Base-by-base conservation (phyloP, 1,284 basidiomycete genomes). In the Vanrija sp. region DNA sequence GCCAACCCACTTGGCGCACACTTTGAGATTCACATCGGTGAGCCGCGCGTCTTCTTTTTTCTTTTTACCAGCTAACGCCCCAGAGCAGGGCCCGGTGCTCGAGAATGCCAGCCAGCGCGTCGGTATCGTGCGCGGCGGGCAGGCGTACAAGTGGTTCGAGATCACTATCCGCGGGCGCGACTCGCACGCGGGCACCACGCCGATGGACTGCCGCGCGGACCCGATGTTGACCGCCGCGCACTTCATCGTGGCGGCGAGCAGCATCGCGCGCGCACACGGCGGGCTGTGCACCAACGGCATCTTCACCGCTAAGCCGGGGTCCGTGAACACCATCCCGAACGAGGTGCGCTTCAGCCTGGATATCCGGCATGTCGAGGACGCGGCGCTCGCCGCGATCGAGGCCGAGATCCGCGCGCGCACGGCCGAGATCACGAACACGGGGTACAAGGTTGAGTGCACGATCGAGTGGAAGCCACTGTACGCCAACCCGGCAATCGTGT, bases 21-120 rank as follows among this genome's bases (percentile, higher is more conserved):
- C 52, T 70, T 69, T 52, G 68, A 70, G 60, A 46, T 69, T 16
- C 67, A 70, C 57, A 70, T 70, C 34, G 34, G 38, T 39, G 23
- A 16, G 34, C n/a, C 21, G 10, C 34, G 9, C 34, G 26, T 10
- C 9, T 12, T 1, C 12, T 34, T 12, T 14, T 10, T 2, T 12
- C 2, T 2, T 34, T 12, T 14, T 2, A 12, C 6, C 16, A 14
- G 43, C 21, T 18, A 1, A 43, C 10, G 8, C 7, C 18, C 1
- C n/a, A 21, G 68, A 70, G 55, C 68, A 70, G 47, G 68, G 67
- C 15, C 68, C 67, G 4, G 62, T 70, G 7, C 58, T 70, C 29
- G 62, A 65, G 53, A 42, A 39, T 7, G 55, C 51, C n/a, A 44
- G 39, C 34, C 45, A 57, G 38, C 52, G 49, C 19, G 57, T 66